Base-by-base conservation (phyloP, 352 stramenopile genomes). In the Pythium brassicae region DNA sequence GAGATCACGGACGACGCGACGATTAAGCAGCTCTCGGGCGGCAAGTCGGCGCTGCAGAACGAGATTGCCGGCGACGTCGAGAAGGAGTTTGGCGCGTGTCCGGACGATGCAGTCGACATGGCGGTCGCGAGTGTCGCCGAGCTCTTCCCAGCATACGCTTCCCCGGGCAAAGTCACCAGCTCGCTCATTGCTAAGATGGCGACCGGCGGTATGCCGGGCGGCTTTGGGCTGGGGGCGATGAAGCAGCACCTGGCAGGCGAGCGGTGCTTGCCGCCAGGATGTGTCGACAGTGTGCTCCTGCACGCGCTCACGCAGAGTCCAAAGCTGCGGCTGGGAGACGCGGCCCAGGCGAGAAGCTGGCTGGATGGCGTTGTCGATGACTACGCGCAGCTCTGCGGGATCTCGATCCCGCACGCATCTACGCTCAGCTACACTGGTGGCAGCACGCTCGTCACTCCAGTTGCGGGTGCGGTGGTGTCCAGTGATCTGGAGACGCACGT, bases 21-120 rank as follows among this genome's bases (percentile, higher is more conserved):
- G 10, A 88, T 96, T 59, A 92, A 95, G 68, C 79, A 87, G 48
- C 61, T 95, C 3, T 63, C 77, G 39, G 83, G 77, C 17, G 86
- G 85, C 40, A 94, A 94, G 65, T 93, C 78, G 9, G 83, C 87
- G 25, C 66, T 95, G n/a, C 85, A 95, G 57, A 96, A 95, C 57
- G 87, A 96, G 67, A 79, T 96, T 25, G 74, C 92, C 32, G 86
- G 85, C 15, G 87, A 96, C 17, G 35, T 96, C 37, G 83, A 88
- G 66, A 87, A 81, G 61, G 87, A 96, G 67, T 95, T 96, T 29
- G 85, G 83, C 26, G 84, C 74, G n/a, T 71, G 61, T 12, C 71
- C 74, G 11, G 87, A 95, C 26, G 84, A 90, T 43, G 83, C 74
- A 9, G 81, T 80, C 27, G 86, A 96, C 40, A 75, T 83, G 55